Evolutionary conservation across 1,139 yeast species (phyloP), one percentile per base, ranked within the genome.

Genomic region (Waltiozyma sp.): DNA sequence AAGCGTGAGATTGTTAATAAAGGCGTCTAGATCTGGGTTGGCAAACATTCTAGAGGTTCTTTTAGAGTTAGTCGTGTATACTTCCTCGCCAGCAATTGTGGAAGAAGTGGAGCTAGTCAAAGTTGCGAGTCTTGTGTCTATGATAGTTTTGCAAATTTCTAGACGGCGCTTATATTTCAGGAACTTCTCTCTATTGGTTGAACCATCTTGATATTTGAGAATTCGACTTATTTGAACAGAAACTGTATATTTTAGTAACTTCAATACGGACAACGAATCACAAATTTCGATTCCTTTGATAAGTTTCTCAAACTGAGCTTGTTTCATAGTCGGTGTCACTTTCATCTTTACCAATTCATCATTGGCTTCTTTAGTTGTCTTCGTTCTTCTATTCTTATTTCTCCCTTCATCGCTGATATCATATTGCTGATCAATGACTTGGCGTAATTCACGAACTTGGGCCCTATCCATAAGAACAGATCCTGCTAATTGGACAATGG

Each of bases 381-480:
- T 21, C 7, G 23, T 9, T 26, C 15, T 19, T 37, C 37, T n/a
- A 28, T 14, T 15, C 43, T 31, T 31, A 6, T n/a, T n/a, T 10
- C n/a, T 15, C 10, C 10, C 9, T 16, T 31, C 18, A 9, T 13
- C 16, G 15, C 6, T 19, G n/a, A 6, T 19, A 33, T 51, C 58
- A 46, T 86, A 72, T 50, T 84, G 89, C 49, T 77, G 72, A 48
- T 80, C 82, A 40, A 89, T 66, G 0, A 85, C 86, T 16, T 75
- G 77, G 47, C 95, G 66, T 16, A 88, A 69, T 50, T 77, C 75
- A 49, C 80, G 77, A 1, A 88, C 95, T 54, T 85, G 88, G 37
- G 75, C 75, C 48, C 89, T 69, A 53, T 87, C 93, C 49, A 78
- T 79, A 55, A 89, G 66, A 23, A 81, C 74, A 28, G 73, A 75